Evolutionary conservation across 805 yeast species (phyloP).

Genomic region (Sugiyamaella valdiviana): DNA sequence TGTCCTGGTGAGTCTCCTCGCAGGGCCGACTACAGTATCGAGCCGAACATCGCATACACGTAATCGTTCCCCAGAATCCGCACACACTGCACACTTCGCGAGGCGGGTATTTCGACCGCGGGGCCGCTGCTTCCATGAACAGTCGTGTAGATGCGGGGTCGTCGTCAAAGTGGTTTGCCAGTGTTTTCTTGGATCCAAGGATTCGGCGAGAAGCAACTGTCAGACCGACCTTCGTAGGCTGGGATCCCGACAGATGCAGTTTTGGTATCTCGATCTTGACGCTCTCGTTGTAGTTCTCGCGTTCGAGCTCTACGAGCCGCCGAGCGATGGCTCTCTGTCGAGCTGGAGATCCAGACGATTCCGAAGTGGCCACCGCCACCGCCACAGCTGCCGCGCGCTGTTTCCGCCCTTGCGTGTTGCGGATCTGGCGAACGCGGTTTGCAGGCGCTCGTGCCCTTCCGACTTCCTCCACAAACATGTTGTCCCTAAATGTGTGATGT

Average conservation of each 20-base stretch:
- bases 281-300: conserved; percentile 33
- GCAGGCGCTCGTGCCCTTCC: background rate
- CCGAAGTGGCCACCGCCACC: conserved; percentile 7
- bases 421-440: background rate
- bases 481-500: background rate
- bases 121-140: conserved; percentile 28
- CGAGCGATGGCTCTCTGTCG: conserved; percentile 20
- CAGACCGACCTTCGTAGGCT: conserved; percentile 15
- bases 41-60: conserved; percentile 35
- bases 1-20: conserved; percentile 33
- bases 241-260: background rate
- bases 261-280: conserved; percentile 31
- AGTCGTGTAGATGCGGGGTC: conserved; percentile 31
- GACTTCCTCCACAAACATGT: background rate
- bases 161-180: conserved; percentile 37
- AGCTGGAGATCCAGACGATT: conserved; percentile 8
- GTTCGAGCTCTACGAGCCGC: conserved; percentile 30
- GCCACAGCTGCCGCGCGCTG: conserved; percentile 12
- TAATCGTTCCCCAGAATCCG: conserved; percentile 34
- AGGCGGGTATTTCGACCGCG: conserved; percentile 34
- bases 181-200: conserved; percentile 33
- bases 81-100: conserved; percentile 34
- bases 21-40: conserved; percentile 33
- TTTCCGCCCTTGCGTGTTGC: conserved; percentile 7
- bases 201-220: conserved; percentile 33